These are phyloP conservation scores for Stemphylium beticola DNA, from an alignment of 2,329 filamentous ascomycete species.

Conservation along the genomic window DNA sequence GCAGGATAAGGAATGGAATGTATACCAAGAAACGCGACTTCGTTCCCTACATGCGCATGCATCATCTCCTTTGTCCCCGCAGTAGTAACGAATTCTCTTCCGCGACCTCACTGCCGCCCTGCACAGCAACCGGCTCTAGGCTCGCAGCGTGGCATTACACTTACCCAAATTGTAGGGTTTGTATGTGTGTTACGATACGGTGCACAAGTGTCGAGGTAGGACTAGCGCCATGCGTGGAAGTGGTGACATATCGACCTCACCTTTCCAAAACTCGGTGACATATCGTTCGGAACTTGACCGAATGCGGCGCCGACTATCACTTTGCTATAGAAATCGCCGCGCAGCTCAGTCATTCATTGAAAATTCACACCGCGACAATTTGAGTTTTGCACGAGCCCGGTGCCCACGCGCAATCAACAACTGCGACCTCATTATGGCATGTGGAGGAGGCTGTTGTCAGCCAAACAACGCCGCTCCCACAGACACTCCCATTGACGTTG, in stretches of 20 bases:
- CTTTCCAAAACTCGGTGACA: conserved; percentile 9
- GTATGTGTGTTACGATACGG: no score
- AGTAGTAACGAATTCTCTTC: no score
- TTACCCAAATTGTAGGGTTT: no score
- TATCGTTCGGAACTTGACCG: conserved; percentile 12
- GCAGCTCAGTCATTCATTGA: background rate
- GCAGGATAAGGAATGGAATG: no score
- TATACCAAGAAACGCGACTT: no score
- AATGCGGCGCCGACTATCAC: background rate
- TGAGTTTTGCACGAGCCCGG: background rate
- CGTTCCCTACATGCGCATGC: no score
- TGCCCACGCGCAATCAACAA: no score
- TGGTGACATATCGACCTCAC: conserved; percentile 20
- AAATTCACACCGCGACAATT: background rate
- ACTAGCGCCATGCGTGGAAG: conserved; percentile 3
- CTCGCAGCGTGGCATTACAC: no score
- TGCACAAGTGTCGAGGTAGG: background rate
- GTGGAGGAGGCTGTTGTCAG: conserved; percentile 22
- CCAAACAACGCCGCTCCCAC: background rate
- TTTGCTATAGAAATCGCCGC: no score
- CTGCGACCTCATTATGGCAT: conserved; percentile 18
- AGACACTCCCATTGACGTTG: background rate
- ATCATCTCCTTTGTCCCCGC: no score
- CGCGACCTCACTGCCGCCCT: no score
- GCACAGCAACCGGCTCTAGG: no score